Conservation (phyloP, 1,284 basidiomycete genomes). For the Lignosus rhinocerotis region DNA sequence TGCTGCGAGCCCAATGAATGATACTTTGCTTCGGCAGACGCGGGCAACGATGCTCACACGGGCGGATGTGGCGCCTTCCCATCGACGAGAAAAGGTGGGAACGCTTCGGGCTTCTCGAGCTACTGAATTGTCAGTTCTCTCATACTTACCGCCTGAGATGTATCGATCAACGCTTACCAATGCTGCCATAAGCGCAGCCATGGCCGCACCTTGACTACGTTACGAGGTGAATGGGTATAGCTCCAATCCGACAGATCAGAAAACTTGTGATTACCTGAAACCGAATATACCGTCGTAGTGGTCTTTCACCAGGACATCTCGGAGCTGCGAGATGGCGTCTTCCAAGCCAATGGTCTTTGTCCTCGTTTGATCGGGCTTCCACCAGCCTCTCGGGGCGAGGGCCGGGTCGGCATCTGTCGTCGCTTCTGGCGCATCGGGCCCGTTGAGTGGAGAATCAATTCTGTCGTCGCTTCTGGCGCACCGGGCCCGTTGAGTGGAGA, state of each 20-base stretch:
- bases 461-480: slow-evolving; percentile 52
- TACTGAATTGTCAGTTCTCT: slow-evolving; percentile 18
- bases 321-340: slow-evolving; percentile 48
- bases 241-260: too few species aligned
- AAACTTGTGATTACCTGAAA: slow-evolving; percentile 53
- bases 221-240: neutral
- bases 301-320: slow-evolving; percentile 49
- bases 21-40: neutral
- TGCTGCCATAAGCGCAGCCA: slow-evolving; percentile 75
- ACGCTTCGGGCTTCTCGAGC: slow-evolving; percentile 54
- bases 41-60: slow-evolving; percentile 49
- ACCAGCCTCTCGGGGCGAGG: slow-evolving; percentile 81
- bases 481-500: slow-evolving; percentile 51
- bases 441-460: slow-evolving; percentile 41
- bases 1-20: slow-evolving; percentile 40
- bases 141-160: neutral
- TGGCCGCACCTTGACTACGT: slow-evolving; percentile 75
- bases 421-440: slow-evolving; percentile 59
- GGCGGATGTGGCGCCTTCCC: slow-evolving; percentile 67
- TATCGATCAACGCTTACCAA: slow-evolving; percentile 46
- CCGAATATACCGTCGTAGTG: slow-evolving; percentile 82
- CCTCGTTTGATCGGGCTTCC: slow-evolving; percentile 54
- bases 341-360: slow-evolving; percentile 59
- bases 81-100: slow-evolving; percentile 68
- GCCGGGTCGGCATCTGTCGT: slow-evolving; percentile 56